Conservation (phyloP, 148 eudicot genomes). For the Camellia sinensis region DNA sequence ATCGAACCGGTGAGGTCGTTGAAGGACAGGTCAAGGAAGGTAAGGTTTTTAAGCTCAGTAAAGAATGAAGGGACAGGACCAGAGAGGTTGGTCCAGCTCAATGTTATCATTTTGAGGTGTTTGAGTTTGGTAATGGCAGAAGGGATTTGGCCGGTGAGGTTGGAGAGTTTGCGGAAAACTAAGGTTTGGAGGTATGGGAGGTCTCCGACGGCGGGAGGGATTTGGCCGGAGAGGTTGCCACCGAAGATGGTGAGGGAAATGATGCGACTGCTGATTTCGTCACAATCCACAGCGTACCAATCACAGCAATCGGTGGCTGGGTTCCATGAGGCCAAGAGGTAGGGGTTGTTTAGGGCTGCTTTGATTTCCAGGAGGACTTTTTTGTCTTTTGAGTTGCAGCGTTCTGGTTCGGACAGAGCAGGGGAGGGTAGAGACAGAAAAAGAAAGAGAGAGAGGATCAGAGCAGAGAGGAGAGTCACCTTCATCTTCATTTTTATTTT, state of each 20-base stretch:
- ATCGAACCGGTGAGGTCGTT: slow-evolving; percentile 39
- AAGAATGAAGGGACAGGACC: slow-evolving; percentile 51
- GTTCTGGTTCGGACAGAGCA: slow-evolving; percentile 15
- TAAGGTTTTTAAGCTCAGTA: slow-evolving; percentile 29
- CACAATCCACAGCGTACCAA: slow-evolving; percentile 43
- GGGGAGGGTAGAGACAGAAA: slow-evolving; percentile 16
- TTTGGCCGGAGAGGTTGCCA: slow-evolving; percentile 28
- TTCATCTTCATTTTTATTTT: no score
- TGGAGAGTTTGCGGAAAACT: slow-evolving; percentile 22
- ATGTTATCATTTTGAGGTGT: slow-evolving; percentile 18
- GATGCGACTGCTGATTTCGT: slow-evolving; percentile 34
- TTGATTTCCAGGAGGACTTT: slow-evolving; percentile 41
- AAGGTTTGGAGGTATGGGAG: slow-evolving; percentile 40
- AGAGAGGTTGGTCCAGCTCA: slow-evolving; percentile 32
- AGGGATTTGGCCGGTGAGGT: slow-evolving; percentile 50
- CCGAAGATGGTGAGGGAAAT: slow-evolving; percentile 28
- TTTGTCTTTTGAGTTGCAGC: slow-evolving; percentile 41
- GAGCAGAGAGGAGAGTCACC: no score
- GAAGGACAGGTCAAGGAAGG: slow-evolving; percentile 24
- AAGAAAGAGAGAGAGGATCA: neutral
- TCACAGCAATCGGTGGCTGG: slow-evolving; percentile 37
- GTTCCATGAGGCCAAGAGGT: slow-evolving; percentile 38
- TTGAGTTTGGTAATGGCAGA: slow-evolving; percentile 31
- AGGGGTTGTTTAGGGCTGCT: slow-evolving; percentile 22
- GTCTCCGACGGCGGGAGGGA: slow-evolving; percentile 35